Percentiles rank a stretch among this genome's conserved stretches.
These are phyloP conservation scores for Macroventuria anomochaeta DNA, from an alignment of 2,329 filamentous ascomycete genomes.

Conservation along the genomic window DNA sequence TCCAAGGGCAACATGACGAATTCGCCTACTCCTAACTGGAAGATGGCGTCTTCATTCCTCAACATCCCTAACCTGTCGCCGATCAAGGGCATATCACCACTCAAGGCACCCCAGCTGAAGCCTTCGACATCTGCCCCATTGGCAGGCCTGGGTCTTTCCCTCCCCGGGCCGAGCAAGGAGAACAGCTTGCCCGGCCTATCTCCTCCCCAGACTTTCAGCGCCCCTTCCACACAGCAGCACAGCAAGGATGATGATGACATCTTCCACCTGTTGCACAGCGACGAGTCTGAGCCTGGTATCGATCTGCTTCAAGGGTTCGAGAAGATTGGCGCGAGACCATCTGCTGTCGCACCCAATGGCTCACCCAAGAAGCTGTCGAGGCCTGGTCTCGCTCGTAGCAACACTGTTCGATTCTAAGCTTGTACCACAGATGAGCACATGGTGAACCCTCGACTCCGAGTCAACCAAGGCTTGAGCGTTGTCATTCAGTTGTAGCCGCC, in stretches of 20 bases:
- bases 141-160: constrained; percentile 26
- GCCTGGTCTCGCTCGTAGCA: constrained; percentile 41
- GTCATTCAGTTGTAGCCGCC: constrained; percentile 13
- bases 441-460: not conserved
- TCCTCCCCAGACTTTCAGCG: constrained; percentile 41
- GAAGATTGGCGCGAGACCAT: constrained; percentile 65
- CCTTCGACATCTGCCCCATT: constrained; percentile 35
- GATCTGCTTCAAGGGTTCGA: constrained; percentile 79
- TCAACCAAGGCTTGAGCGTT: constrained; percentile 12
- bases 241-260: constrained; percentile 60
- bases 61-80: constrained; percentile 48
- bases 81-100: constrained; percentile 37
- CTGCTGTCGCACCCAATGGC: constrained; percentile 44
- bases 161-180: constrained; percentile 30
- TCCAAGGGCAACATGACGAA: constrained; percentile 55
- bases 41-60: constrained; percentile 44
- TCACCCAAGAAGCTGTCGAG: constrained; percentile 44
- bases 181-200: constrained; percentile 31
- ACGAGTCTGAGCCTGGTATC: constrained; percentile 66
- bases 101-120: constrained; percentile 40
- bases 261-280: constrained; percentile 63
- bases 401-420: constrained; percentile 43
- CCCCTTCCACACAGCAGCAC: constrained; percentile 26
- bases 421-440: not conserved
- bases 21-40: constrained; percentile 45